phyloP scores from a whole-genome alignment of 176 grass and related monocot species.

The Oryza glumipatula region DNA sequence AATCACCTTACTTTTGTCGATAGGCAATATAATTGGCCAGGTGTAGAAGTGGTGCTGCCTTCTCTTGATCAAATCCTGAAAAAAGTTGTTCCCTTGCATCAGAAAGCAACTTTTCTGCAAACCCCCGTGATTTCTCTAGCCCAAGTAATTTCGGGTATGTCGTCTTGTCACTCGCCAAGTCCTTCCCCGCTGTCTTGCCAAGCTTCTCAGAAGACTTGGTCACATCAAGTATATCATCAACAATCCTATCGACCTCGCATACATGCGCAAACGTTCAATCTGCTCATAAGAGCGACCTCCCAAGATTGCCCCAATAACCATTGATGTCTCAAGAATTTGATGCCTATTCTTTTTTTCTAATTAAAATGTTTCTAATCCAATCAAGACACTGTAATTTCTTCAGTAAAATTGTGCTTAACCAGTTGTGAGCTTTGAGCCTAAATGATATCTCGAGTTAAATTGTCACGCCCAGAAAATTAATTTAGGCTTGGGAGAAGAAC shows the following conservation, averaged over 20 bases:
- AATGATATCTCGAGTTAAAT: too few species aligned
- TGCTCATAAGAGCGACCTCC: slow-evolving; percentile 66
- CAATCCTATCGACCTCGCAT: slow-evolving; percentile 74
- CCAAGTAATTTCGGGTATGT: slow-evolving; percentile 81
- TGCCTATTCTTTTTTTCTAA: too few species aligned
- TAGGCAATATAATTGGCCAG: slow-evolving; percentile 83
- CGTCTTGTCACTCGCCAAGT: slow-evolving; percentile 79
- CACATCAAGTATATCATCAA: slow-evolving; percentile 86
- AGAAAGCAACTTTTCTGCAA: slow-evolving; percentile 62
- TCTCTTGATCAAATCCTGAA: slow-evolving; percentile 57
- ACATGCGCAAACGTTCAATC: slow-evolving; percentile 58
- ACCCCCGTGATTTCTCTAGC: slow-evolving; percentile 64
- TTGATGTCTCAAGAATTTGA: slow-evolving; percentile 1
- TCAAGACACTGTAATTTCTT: too few species aligned
- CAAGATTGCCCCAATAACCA: slow-evolving; percentile 72
- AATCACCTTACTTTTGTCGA: slow-evolving; percentile 62
- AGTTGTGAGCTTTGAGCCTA: too few species aligned
- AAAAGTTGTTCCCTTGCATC: slow-evolving; percentile 59
- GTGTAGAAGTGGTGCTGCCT: slow-evolving; percentile 69
- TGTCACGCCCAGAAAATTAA: too few species aligned
- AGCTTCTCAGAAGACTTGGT: slow-evolving; percentile 77
- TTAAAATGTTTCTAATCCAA: too few species aligned
- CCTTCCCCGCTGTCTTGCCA: slow-evolving; percentile 82
- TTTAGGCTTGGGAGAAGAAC: too few species aligned
- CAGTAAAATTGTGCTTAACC: too few species aligned